Evolutionary conservation across 2,329 filamentous ascomycete species (phyloP).

Genomic region (Claviceps spartinae): DNA sequence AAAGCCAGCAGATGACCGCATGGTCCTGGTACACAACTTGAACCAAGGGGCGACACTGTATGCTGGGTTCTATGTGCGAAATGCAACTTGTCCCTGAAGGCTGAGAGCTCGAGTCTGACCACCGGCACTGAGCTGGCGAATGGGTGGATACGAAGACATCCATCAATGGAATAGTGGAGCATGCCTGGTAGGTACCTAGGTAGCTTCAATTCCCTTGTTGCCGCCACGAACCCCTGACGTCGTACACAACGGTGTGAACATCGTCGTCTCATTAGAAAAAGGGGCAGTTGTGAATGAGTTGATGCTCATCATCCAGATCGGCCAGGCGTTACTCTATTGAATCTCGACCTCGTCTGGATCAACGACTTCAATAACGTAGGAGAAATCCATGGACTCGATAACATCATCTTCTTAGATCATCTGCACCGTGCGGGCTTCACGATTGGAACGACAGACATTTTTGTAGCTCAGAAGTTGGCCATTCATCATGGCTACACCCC

Average conservation of each 20-base stretch:
- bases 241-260: neutral
- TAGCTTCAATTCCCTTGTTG: neutral
- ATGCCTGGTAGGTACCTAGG: too few relatives aligned
- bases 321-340: too few relatives aligned
- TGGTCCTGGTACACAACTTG: conserved; percentile 19
- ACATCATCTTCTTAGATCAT: neutral
- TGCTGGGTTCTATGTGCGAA: neutral
- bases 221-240: neutral
- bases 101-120: neutral
- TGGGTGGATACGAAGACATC: neutral
- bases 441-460: too few relatives aligned
- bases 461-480: neutral
- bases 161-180: conserved; percentile 1
- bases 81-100: conserved; percentile 8
- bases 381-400: neutral
- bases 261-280: neutral
- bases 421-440: neutral
- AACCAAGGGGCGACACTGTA: neutral
- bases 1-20: conserved; percentile 37
- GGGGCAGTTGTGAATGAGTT: neutral
- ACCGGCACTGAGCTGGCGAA: conserved; percentile 2
- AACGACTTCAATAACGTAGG: neutral
- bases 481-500: conserved; percentile 5
- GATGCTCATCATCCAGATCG: neutral
- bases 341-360: too few relatives aligned